phyloP scores from a whole-genome alignment of 139 green algal genomes.

The Trebouxia sp. region DNA sequence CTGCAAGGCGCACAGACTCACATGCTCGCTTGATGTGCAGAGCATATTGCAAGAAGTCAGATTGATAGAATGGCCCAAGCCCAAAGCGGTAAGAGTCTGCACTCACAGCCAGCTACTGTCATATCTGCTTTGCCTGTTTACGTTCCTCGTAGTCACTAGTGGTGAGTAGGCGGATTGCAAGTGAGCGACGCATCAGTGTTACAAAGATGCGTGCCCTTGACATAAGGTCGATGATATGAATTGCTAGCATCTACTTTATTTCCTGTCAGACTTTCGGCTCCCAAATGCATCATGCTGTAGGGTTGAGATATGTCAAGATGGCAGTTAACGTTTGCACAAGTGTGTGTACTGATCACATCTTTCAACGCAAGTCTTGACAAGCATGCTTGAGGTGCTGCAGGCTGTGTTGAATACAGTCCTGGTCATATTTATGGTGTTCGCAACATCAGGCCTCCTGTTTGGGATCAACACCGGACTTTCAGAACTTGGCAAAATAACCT shows the following conservation, averaged over 20 bases:
- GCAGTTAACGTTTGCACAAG: too few relatives aligned
- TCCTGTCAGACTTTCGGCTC: too few relatives aligned
- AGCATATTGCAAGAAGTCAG: constrained; percentile 62
- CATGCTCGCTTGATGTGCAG: constrained; percentile 29
- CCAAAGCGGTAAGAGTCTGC: background rate
- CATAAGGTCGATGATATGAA: too few relatives aligned
- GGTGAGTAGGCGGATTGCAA: too few relatives aligned
- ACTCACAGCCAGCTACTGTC: too few relatives aligned
- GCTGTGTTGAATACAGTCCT: constrained; percentile 60
- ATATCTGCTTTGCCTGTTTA: too few relatives aligned
- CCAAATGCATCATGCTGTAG: background rate
- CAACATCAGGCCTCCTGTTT: constrained; percentile 50
- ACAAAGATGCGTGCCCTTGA: too few relatives aligned
- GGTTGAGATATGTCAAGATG: too few relatives aligned
- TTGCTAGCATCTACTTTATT: background rate
- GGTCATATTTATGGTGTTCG: constrained; percentile 58
- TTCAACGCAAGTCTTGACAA: background rate
- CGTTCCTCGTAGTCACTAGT: too few relatives aligned
- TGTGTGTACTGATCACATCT: background rate
- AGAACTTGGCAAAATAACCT: constrained; percentile 44
- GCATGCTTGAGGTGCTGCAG: background rate
- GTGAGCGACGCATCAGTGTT: too few relatives aligned
- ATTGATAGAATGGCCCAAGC: constrained; percentile 67
- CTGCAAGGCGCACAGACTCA: background rate
- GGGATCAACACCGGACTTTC: constrained; percentile 54